Evolutionary conservation across 148 eudicot genomes (phyloP).

Genomic region (Tetragonia tetragonoides): DNA sequence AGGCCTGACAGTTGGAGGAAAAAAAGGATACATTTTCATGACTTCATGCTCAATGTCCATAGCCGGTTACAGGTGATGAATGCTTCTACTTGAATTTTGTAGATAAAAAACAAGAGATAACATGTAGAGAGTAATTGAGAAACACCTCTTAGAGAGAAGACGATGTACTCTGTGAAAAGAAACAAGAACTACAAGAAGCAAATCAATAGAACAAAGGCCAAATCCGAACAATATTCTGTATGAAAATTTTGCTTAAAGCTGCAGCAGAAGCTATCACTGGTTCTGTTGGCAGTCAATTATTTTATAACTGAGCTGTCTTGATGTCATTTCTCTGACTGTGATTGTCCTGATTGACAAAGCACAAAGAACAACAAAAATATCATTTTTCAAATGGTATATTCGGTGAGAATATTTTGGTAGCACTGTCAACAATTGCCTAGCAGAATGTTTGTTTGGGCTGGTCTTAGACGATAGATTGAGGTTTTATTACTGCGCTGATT

Average conservation of each 20-base stretch:
- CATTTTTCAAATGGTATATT: too few relatives aligned
- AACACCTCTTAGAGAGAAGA: not conserved
- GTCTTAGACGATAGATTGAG: not conserved
- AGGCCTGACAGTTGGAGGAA: slow-evolving; percentile 92
- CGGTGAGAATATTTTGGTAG: too few relatives aligned
- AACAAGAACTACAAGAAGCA: not conserved
- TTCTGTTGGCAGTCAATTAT: not conserved
- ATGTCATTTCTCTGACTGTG: too few relatives aligned
- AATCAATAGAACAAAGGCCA: not conserved
- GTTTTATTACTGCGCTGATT: not conserved
- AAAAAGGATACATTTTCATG: slow-evolving; percentile 92
- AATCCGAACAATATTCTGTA: not conserved
- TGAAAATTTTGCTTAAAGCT: not conserved
- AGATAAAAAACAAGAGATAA: not conserved
- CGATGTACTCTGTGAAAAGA: not conserved
- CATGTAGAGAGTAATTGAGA: not conserved
- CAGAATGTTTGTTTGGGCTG: not conserved
- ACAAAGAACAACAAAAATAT: too few relatives aligned
- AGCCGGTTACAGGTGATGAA: slow-evolving; percentile 70
- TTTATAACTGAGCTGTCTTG: not conserved
- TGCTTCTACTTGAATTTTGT: not conserved
- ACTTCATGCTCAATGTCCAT: slow-evolving; percentile 94
- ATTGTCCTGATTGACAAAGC: too few relatives aligned
- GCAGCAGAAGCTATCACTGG: not conserved
- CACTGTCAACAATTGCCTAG: too few relatives aligned